These are phyloP conservation scores for Xerophyta viscosa DNA, from an alignment of 106 monocot genomes.

Conservation along the genomic window DNA sequence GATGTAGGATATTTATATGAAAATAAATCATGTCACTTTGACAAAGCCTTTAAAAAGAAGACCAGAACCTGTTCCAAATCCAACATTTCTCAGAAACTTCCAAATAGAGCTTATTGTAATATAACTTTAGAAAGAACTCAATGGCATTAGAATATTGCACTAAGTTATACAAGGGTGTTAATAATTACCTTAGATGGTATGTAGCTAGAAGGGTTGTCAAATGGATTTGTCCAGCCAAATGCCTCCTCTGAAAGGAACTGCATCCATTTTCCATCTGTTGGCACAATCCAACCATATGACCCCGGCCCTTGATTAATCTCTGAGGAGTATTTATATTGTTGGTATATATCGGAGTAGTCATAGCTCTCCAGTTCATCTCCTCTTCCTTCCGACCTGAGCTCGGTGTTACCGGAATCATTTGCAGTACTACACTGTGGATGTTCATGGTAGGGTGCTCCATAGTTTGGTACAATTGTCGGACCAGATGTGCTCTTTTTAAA, in stretches of 20 bases:
- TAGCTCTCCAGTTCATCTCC: slow-evolving; percentile 35
- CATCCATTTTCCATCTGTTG: slow-evolving; percentile 54
- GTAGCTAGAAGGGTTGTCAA: slow-evolving; percentile 22
- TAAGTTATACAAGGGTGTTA: not conserved
- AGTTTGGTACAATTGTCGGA: slow-evolving; percentile 76
- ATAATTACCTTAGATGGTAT: slow-evolving; percentile 67
- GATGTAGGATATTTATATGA: too few species aligned
- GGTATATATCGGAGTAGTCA: slow-evolving; percentile 7
- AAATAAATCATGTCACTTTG: too few species aligned
- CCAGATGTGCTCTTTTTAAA: slow-evolving; percentile 77
- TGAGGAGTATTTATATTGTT: slow-evolving; percentile 1
- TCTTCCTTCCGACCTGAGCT: slow-evolving; percentile 35
- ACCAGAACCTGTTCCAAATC: too few species aligned
- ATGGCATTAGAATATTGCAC: not conserved
- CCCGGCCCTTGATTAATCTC: slow-evolving; percentile 5
- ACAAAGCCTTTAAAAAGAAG: too few species aligned
- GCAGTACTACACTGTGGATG: slow-evolving; percentile 24
- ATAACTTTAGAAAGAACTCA: too few species aligned
- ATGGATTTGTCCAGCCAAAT: slow-evolving; percentile 14
- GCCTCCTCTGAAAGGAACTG: slow-evolving; percentile 64
- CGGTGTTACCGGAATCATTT: slow-evolving; percentile 29
- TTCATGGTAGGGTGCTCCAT: slow-evolving; percentile 34
- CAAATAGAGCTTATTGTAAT: too few species aligned
- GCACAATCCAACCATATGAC: slow-evolving; percentile 1
- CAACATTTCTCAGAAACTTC: too few species aligned